Evolutionary conservation across 108 stramenopile genomes (phyloP).

Genomic region (Discostella pseudostelligera): DNA sequence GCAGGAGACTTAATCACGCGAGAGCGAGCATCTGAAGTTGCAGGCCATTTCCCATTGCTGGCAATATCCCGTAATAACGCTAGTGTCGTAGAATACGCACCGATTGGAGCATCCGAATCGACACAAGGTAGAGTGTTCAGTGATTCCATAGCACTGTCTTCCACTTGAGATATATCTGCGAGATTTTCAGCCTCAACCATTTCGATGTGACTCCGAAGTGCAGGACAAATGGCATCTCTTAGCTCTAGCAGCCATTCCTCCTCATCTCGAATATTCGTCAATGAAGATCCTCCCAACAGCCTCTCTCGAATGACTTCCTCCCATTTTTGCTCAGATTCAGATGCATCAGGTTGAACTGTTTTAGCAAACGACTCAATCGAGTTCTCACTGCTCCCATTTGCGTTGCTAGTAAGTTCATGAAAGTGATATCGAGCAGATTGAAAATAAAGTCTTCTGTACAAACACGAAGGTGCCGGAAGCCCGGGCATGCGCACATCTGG

Average conservation of each 20-base stretch:
- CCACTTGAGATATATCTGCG: not conserved
- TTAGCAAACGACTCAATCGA: slow-evolving; percentile 3
- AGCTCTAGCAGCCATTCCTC: slow-evolving; percentile 48
- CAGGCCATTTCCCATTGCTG: slow-evolving; percentile 55
- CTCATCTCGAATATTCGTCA: slow-evolving; percentile 10
- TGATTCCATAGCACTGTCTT: not conserved
- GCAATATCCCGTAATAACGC: slow-evolving; percentile 46
- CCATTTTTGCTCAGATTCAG: slow-evolving; percentile 25
- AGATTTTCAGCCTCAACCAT: not conserved
- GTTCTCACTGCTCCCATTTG: slow-evolving; percentile 8
- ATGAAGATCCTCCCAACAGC: slow-evolving; percentile 4
- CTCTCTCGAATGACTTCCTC: slow-evolving; percentile 18
- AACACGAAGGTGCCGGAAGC: slow-evolving; percentile 50
- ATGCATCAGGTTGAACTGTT: slow-evolving; percentile 10
- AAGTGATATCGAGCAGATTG: slow-evolving; percentile 62
- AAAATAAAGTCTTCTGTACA: slow-evolving; percentile 41
- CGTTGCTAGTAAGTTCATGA: slow-evolving; percentile 51
- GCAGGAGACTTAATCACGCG: slow-evolving; percentile 48
- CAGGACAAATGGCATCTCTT: slow-evolving; percentile 24
- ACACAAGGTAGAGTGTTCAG: slow-evolving; percentile 2
- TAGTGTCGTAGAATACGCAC: slow-evolving; percentile 27
- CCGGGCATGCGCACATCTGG: slow-evolving; percentile 43
- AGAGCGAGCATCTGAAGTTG: slow-evolving; percentile 64
- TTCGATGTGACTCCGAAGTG: slow-evolving; percentile 14
- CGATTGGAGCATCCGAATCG: slow-evolving; percentile 16